Percentiles rank a stretch among this genome's conserved stretches.
Evolutionary conservation across 345 rosid species (phyloP).

Genomic region (Balakata baccata): DNA sequence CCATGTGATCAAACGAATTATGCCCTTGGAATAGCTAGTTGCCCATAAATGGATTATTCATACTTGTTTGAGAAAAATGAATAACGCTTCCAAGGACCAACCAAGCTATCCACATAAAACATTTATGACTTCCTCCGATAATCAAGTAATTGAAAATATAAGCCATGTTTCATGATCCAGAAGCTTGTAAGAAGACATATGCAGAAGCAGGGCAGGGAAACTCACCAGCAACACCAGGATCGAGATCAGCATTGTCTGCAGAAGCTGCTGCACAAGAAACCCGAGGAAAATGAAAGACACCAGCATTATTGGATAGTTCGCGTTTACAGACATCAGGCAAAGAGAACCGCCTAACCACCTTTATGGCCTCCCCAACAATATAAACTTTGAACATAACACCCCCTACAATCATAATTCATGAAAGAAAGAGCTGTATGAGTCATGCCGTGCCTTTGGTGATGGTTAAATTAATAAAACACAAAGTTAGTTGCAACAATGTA

Average conservation of each 20-base stretch:
- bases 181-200: background rate
- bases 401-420: slow-evolving; percentile 49
- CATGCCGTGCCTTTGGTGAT: background rate
- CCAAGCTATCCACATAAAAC: background rate
- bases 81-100: background rate
- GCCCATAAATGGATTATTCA: background rate
- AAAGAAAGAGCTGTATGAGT: background rate
- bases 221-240: slow-evolving; percentile 58
- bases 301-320: slow-evolving; percentile 47
- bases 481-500: slow-evolving; percentile 21
- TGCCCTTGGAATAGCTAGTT: background rate
- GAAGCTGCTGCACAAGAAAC: slow-evolving; percentile 72
- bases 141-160: slow-evolving; percentile 2
- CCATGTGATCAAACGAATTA: background rate
- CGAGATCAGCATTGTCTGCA: slow-evolving; percentile 66
- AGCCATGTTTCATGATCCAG: background rate
- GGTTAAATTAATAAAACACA: background rate
- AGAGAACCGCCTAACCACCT: slow-evolving; percentile 76
- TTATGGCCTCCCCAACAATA: slow-evolving; percentile 80
- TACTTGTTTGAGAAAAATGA: background rate
- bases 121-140: slow-evolving; percentile 7
- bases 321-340: slow-evolving; percentile 73
- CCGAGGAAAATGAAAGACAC: slow-evolving; percentile 58
- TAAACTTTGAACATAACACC: slow-evolving; percentile 78
- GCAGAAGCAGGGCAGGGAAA: background rate